Percentiles rank a stretch among this genome's conserved stretches.
Evolutionary conservation across 2,329 filamentous ascomycete genomes (phyloP).

Genomic region (Aspergillus luchuensis): DNA sequence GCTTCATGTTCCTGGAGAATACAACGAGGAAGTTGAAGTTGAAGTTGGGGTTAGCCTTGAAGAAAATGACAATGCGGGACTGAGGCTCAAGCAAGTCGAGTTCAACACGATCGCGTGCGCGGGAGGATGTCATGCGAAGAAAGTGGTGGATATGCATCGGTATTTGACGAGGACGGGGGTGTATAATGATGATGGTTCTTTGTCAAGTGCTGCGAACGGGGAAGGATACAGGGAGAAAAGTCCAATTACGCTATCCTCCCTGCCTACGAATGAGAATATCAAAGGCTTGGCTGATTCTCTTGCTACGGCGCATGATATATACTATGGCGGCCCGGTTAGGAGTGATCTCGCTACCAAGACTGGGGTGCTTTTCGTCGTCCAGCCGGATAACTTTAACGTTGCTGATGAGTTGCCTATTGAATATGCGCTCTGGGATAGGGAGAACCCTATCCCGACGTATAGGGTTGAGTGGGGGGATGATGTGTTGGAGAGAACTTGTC

Average conservation of each 20-base stretch:
- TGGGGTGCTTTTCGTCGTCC: constrained; percentile 48
- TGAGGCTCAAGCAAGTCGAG: constrained; percentile 48
- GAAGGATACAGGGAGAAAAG: no score
- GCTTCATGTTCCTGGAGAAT: no score
- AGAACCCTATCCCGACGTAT: constrained; percentile 40
- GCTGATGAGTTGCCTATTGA: constrained; percentile 51
- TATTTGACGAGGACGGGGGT: constrained; percentile 30
- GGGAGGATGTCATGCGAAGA: constrained; percentile 45
- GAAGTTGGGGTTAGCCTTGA: no score
- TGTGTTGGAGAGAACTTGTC: constrained; percentile 31
- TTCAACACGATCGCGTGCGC: constrained; percentile 50
- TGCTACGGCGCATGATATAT: constrained; percentile 36
- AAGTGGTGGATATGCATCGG: constrained; percentile 46
- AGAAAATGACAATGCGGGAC: no score
- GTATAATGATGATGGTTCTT: constrained; percentile 25
- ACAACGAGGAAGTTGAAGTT: no score
- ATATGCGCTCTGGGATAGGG: constrained; percentile 42
- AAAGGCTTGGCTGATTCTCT: constrained; percentile 33
- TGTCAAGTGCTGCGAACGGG: background rate
- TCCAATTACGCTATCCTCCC: no score
- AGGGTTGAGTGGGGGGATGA: constrained; percentile 41
- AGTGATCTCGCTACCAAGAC: constrained; percentile 18
- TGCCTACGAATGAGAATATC: background rate
- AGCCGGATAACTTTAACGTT: constrained; percentile 49
- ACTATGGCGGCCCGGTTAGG: constrained; percentile 24